Evolutionary conservation across 345 rosid species (phyloP).

Genomic region (Raphanus sativus): DNA sequence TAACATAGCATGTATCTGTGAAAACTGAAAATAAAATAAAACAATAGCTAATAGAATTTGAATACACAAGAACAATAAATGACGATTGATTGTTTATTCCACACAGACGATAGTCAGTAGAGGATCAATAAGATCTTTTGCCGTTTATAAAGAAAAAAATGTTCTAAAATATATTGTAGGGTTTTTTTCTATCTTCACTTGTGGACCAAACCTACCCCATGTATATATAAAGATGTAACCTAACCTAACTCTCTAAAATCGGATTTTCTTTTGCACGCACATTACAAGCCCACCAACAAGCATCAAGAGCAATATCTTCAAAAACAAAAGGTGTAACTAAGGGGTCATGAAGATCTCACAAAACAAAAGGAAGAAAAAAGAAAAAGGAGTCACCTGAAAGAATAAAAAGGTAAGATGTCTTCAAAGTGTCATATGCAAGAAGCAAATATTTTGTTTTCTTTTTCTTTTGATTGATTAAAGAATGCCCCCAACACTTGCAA

Average conservation of each 20-base stretch:
- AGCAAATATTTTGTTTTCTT: constrained; percentile 1
- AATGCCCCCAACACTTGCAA: constrained; percentile 30
- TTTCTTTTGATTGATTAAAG: constrained; percentile 22
- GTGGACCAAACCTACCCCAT: constrained; percentile 35
- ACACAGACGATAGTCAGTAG: neutral
- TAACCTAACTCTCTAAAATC: constrained; percentile 12
- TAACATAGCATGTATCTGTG: neutral
- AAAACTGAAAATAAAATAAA: neutral
- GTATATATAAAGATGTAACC: neutral
- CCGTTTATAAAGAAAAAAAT: neutral
- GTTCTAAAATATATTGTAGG: neutral
- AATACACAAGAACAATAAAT: neutral
- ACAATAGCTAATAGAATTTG: neutral
- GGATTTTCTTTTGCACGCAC: constrained; percentile 28
- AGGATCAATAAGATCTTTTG: neutral
- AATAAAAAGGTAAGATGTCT: constrained; percentile 30
- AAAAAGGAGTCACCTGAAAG: constrained; percentile 30
- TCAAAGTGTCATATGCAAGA: constrained; percentile 27
- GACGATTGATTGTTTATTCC: neutral
- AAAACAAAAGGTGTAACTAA: constrained; percentile 33
- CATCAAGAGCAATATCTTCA: constrained; percentile 35
- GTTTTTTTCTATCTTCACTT: neutral
- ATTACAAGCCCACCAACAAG: constrained; percentile 35
- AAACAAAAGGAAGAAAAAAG: constrained; percentile 22
- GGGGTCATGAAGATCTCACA: constrained; percentile 36